Conservation (phyloP, 441 rosid genomes). For the Sinapis alba region DNA sequence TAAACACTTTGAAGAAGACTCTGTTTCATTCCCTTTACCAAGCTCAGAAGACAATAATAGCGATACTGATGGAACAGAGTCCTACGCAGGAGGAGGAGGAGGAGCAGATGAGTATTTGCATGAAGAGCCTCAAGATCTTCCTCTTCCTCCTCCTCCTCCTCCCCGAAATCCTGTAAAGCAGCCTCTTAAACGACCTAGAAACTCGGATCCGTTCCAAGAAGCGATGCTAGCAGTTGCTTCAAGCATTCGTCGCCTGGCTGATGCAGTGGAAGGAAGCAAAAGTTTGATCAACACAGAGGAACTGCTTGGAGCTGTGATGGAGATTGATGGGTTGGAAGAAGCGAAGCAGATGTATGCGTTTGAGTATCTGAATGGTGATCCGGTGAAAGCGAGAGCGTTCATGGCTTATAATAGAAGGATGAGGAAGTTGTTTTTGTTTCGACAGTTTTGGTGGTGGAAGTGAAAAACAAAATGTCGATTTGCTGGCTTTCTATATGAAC, state of each 20-base stretch:
- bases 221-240: slow-evolving; percentile 77
- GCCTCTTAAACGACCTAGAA: slow-evolving; percentile 57
- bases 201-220: slow-evolving; percentile 65
- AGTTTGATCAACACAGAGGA: slow-evolving; percentile 57
- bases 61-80: slow-evolving; percentile 85
- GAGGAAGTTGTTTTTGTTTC: slow-evolving; percentile 71
- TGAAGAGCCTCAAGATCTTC: slow-evolving; percentile 59
- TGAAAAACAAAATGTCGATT: slow-evolving; percentile 29
- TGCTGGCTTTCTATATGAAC: slow-evolving; percentile 5
- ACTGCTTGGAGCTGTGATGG: slow-evolving; percentile 76
- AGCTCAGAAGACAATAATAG: slow-evolving; percentile 64
- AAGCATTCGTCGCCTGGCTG: slow-evolving; percentile 71
- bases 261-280: slow-evolving; percentile 68
- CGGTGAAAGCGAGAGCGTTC: slow-evolving; percentile 88
- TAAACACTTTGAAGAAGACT: slow-evolving; percentile 68
- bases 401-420: slow-evolving; percentile 73
- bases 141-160: slow-evolving; percentile 62
- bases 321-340: slow-evolving; percentile 83
- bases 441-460: slow-evolving; percentile 98
- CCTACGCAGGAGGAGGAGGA: slow-evolving; percentile 47
- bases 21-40: slow-evolving; percentile 58
- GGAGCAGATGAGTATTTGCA: slow-evolving; percentile 43
- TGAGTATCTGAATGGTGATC: slow-evolving; percentile 82
- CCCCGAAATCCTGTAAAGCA: slow-evolving; percentile 55
- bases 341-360: slow-evolving; percentile 91